These are phyloP conservation scores for Cucurbita ficifolia DNA, from an alignment of 306 rosid species.

Conservation along the genomic window DNA sequence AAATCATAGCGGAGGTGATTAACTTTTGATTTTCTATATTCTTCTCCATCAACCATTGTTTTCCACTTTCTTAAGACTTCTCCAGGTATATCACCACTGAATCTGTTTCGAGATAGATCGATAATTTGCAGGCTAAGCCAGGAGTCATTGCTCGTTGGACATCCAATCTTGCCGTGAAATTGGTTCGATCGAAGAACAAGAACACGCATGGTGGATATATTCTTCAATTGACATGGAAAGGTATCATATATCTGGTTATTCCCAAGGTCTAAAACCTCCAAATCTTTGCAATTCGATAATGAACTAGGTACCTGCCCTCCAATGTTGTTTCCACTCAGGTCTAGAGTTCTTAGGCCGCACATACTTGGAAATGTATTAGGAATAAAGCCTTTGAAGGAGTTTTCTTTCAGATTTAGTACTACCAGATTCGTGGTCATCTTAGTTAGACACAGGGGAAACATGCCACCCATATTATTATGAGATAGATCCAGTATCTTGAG, in stretches of 20 bases:
- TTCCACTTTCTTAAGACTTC: not conserved
- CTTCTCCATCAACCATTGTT: not conserved
- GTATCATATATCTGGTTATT: not conserved
- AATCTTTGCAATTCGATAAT: constrained; percentile 6
- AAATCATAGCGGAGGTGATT: not conserved
- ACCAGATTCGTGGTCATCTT: not conserved
- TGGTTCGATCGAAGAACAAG: constrained; percentile 22
- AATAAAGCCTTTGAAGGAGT: not conserved
- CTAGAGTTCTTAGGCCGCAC: constrained; percentile 11
- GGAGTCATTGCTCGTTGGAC: not conserved
- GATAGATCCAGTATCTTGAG: constrained; percentile 22
- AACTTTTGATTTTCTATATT: not conserved
- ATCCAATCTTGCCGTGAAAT: constrained; percentile 1
- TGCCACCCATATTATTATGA: constrained; percentile 11
- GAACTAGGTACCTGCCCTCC: constrained; percentile 9
- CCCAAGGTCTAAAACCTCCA: constrained; percentile 20
- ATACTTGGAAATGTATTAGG: not conserved
- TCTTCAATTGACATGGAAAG: constrained; percentile 9
- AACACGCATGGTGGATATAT: constrained; percentile 10
- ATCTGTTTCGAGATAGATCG: constrained; percentile 11
- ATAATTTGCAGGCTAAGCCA: constrained; percentile 10
- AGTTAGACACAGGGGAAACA: constrained; percentile 10
- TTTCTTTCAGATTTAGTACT: not conserved
- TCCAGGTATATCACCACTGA: not conserved
- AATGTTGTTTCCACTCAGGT: constrained; percentile 13